Evolutionary conservation across 2,329 filamentous ascomycete genomes (phyloP).

Genomic region (Beauveria australis): DNA sequence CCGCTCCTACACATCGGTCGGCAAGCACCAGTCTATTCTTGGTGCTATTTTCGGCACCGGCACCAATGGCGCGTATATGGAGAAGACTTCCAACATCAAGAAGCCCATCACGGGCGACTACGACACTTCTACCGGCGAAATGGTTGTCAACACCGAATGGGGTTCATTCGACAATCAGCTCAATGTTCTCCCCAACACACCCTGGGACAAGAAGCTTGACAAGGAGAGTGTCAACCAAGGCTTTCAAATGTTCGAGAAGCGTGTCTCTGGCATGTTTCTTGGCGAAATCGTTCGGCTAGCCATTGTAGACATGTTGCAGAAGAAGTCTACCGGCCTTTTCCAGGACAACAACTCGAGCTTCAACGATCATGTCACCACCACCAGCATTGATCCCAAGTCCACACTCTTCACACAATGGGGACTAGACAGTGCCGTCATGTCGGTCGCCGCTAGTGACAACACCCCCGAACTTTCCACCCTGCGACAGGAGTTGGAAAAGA

Average conservation of each 20-base stretch:
- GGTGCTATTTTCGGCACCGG: slow-evolving; percentile 97
- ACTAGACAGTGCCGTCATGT: slow-evolving; percentile 84
- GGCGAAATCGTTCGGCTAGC: slow-evolving; percentile 84
- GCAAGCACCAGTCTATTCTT: slow-evolving; percentile 78
- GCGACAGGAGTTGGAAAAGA: slow-evolving; percentile 68
- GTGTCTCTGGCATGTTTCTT: slow-evolving; percentile 95
- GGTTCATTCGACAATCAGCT: slow-evolving; percentile 95
- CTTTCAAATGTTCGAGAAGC: slow-evolving; percentile 98
- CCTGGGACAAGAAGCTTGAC: slow-evolving; percentile 75
- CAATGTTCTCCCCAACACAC: slow-evolving; percentile 75
- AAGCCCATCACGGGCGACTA: slow-evolving; percentile 66
- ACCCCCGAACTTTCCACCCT: slow-evolving; percentile 63
- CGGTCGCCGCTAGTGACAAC: slow-evolving; percentile 73
- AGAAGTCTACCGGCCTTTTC: slow-evolving; percentile 63
- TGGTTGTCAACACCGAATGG: slow-evolving; percentile 99
- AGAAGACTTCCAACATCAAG: slow-evolving; percentile 78
- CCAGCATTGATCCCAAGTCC: slow-evolving; percentile 56
- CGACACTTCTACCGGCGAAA: slow-evolving; percentile 75
- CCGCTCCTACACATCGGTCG: slow-evolving; percentile 85
- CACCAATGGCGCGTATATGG: slow-evolving; percentile 94
- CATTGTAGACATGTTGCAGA: slow-evolving; percentile 63
- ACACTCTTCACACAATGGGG: slow-evolving; percentile 75
- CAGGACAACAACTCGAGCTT: slow-evolving; percentile 63
- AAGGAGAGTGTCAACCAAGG: slow-evolving; percentile 79
- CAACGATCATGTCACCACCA: slow-evolving; percentile 64